Conservation (phyloP, 352 stramenopile species). For the Aphanomyces cochlioides region DNA sequence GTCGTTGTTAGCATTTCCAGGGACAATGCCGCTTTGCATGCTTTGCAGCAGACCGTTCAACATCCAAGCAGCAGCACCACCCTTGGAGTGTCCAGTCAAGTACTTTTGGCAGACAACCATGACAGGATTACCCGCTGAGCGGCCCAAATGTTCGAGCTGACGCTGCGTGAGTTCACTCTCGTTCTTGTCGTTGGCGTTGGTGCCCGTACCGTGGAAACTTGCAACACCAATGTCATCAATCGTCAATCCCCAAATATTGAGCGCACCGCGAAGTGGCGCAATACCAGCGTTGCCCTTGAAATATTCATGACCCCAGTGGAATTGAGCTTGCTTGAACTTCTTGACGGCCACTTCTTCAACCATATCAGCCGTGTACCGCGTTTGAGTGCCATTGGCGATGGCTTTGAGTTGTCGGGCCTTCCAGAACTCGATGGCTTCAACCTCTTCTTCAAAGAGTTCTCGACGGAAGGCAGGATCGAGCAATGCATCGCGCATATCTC, state of each 20-base stretch:
- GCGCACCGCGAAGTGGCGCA: conserved; percentile 62
- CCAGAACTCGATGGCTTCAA: conserved; percentile 70
- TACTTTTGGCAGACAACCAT: conserved; percentile 81
- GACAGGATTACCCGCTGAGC: conserved; percentile 66
- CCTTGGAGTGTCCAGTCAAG: conserved; percentile 80
- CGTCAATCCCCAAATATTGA: conserved; percentile 69
- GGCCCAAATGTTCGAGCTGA: conserved; percentile 73
- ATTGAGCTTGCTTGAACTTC: conserved; percentile 59
- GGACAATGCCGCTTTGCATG: conserved; percentile 69
- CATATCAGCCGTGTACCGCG: not conserved
- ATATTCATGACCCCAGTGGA: conserved; percentile 62
- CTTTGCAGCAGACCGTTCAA: conserved; percentile 79
- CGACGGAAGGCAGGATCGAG: conserved; percentile 67
- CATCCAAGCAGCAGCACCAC: conserved; percentile 76
- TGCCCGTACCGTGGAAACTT: conserved; percentile 83
- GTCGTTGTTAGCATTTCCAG: conserved; percentile 79
- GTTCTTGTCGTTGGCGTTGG: conserved; percentile 83
- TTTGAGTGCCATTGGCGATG: not conserved
- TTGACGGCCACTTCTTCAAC: not conserved
- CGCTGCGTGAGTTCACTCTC: conserved; percentile 85
- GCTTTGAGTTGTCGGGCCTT: conserved; percentile 42
- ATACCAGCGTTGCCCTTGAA: conserved; percentile 56
- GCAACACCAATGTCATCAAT: conserved; percentile 71
- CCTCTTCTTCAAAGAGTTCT: conserved; percentile 55
- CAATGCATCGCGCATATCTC: conserved; percentile 30